These are phyloP conservation scores for Naganishia vaughanmartiniae DNA, from an alignment of 768 basidiomycete species.

Conservation along the genomic window DNA sequence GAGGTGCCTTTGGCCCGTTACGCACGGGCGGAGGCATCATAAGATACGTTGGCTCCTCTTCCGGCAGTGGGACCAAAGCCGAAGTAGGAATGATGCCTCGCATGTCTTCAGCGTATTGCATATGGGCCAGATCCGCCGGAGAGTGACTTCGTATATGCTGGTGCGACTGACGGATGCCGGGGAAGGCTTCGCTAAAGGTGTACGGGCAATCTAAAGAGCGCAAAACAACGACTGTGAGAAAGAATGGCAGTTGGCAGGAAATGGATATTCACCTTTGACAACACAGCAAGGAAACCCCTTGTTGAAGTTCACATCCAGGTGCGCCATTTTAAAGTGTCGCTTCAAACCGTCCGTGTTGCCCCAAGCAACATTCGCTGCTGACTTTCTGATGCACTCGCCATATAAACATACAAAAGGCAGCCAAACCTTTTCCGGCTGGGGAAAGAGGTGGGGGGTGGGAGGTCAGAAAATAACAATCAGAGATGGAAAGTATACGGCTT, in stretches of 20 bases:
- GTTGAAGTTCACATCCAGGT: constrained; percentile 7
- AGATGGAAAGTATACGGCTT: neutral
- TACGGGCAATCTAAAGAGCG: constrained; percentile 1
- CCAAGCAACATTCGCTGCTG: neutral
- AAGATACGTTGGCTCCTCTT: neutral
- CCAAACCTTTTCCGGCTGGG: constrained; percentile 14
- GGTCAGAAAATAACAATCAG: neutral
- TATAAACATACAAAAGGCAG: constrained; percentile 16
- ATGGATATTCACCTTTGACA: neutral
- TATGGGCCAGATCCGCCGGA: neutral
- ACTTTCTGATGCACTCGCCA: neutral
- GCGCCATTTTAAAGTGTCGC: neutral
- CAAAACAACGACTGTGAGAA: neutral
- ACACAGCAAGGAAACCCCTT: constrained; percentile 16
- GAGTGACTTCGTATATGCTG: constrained; percentile 1
- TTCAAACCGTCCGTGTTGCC: neutral
- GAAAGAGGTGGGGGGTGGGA: too few species aligned
- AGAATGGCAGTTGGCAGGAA: too few species aligned
- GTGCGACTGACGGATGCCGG: neutral
- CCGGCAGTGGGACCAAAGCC: neutral
- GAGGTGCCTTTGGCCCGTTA: constrained; percentile 4
- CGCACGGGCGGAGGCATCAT: constrained; percentile 10
- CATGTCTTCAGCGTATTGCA: neutral
- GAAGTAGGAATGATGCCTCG: neutral
- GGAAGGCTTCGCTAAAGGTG: constrained; percentile 11